Evolutionary conservation across 495 filamentous ascomycete genomes (phyloP), one percentile per base, ranked within the genome.

Genomic region (Neurospora sp.): DNA sequence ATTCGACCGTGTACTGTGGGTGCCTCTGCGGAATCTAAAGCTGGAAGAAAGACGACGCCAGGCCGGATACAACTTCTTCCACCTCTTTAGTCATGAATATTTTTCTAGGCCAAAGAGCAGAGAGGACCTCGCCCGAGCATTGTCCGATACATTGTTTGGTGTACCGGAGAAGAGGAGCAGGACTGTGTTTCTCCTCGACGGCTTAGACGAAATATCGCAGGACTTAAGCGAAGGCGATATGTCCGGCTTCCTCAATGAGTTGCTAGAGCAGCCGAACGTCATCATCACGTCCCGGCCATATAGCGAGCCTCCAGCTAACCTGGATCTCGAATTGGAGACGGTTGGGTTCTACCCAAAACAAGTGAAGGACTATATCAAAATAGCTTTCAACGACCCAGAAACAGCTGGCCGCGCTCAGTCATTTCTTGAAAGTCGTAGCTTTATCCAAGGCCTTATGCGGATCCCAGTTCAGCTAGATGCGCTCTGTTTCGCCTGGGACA

Each of bases 381-480:
- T 20, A 2, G 59, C 71, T 18, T 71, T 78, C 42, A 61, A 5
- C 37, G 73, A 79, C 72, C 40, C 71, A 44, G 40, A 76, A 47
- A 77, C 72, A 31, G 59, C 72, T 35, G 38, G 72, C 9, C 69
- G 81, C 35, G 76, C 85, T 65, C 72, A 77, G 42, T 75, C 71
- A 5, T 86, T 86, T 68, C 76, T 85, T 41, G 37, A 78, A 70
- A 47, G 61, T 5, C 78, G 82, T 72, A 70, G 59, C 74, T 74
- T 83, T 1, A 73, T 86, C 53, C 70, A 80, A 70, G 77, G 74
- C 39, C 81, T 85, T 72, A 74, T 84, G 38, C 83, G 78, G 69
- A 85, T 86, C 53, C 85, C 83, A 2, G 81, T 86, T 72, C 82
- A 83, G 75, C 73, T 86, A 42, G 84, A 86, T 78, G 82, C 82